Base-by-base conservation (phyloP, 306 rosid species). In the Sphenostylis stenocarpa region DNA sequence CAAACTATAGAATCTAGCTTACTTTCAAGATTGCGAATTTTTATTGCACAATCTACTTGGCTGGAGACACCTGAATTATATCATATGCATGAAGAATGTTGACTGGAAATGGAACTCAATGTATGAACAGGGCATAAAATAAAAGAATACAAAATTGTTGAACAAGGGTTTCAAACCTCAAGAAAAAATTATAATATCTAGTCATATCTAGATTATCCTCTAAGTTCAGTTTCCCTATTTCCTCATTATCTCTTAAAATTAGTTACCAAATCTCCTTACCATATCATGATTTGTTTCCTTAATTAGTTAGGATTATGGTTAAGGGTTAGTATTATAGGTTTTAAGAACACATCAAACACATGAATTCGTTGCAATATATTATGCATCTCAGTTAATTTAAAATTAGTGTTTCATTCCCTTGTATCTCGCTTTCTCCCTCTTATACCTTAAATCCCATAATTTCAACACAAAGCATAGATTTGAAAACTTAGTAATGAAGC, bases 11-110 rank as follows among this genome's bases (percentile, higher is more conserved):
- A 95, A 86, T 95, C 99, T 73, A 95, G 82, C 91, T 95, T 95
- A 82, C 97, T 95, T 87, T 95, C 99, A 84, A 95, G 99, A 87
- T 92, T 95, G 73, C 97, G 94, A 70, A 95, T 95, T 88, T 95
- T 95, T 71, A 95, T 92, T 72, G 99, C 99, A 81, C 99, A 95
- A 68, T 95, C 99, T 78, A 95, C 86, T 83, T 95, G 97, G 82
- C 91, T 95, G 64, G 99, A 92, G 72, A 95, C 99, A 83, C 99
- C 99, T 95, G 92, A 76, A 86, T n/a, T 70, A 90, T 26, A 78
- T 73, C 81, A 84, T 75, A 79, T 73, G 52, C 65, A 74, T 39
- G 16, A 75, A 74, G 33, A 75, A 65, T 36, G 41, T 53, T 51
- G 65, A 82, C 39, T 69, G 6, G 49, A 72, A 64, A 48, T 29